These are phyloP conservation scores for Neopestalotiopsis clavispora DNA, from an alignment of 2,329 filamentous ascomycete species.

Conservation along the genomic window DNA sequence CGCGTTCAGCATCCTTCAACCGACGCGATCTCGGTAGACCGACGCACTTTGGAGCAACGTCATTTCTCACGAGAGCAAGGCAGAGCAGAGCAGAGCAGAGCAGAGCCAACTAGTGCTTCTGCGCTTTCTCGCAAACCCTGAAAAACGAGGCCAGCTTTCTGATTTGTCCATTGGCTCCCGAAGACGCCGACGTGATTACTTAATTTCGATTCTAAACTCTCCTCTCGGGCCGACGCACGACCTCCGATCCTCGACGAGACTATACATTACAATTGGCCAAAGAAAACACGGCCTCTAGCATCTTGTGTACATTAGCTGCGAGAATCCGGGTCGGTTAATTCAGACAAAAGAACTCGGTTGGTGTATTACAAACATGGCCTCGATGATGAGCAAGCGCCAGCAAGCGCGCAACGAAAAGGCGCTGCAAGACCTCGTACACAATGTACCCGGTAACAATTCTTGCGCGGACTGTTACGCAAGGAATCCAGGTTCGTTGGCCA, in stretches of 20 bases:
- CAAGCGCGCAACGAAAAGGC: conserved; percentile 95
- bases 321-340: background rate
- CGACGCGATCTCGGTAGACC: conserved; percentile 10
- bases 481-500: conserved; percentile 78
- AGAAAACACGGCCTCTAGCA: background rate
- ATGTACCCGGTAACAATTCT: conserved; percentile 82
- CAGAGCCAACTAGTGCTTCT: background rate
- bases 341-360: too few species aligned
- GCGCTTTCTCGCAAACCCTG: background rate
- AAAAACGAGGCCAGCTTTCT: background rate
- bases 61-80: background rate
- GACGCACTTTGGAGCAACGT: background rate
- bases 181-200: conserved; percentile 5
- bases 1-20: background rate
- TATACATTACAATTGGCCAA: background rate
- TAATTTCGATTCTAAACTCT: background rate
- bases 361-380: conserved; percentile 61
- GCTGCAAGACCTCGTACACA: conserved; percentile 86
- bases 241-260: background rate
- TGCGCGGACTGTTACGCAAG: conserved; percentile 92
- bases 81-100: background rate
- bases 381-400: conserved; percentile 88
- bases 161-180: conserved; percentile 8
- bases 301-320: conserved; percentile 3
- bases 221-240: background rate